Base-by-base conservation (phyloP, 2,329 filamentous ascomycete genomes). In the Proliferodiscus dingleyae region DNA sequence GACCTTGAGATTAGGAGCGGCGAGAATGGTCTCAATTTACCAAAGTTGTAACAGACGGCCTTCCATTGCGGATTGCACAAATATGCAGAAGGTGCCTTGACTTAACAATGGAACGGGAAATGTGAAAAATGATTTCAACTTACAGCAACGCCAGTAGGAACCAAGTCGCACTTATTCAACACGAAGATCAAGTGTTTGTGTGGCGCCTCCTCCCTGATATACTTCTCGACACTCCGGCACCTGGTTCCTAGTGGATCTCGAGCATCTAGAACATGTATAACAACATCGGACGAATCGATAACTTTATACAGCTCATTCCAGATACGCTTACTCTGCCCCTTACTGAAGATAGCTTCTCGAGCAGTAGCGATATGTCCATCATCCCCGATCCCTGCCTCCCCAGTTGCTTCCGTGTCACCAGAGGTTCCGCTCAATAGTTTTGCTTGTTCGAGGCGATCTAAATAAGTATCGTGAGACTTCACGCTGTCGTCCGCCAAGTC, bases 21-120 rank as follows among this genome's bases (percentile, higher is more conserved):
- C 80, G 84, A 85, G 82, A 76, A 72, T 52, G 74, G 75, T 75
- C 75, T 96, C 74, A 68, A 83, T 98, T 80, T 97, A 84, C 93
- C 93, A 96, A 88, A 81, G 85, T 85, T 89, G 87, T 98, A 98
- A 98, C 93, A 94, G 90, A 88, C 78, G 71, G 70, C 74, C 80
- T 83, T 83, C 85, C 87, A 93, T 82, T 67, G 75, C 68, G 65
- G 71, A 67, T 64, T 74, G 70, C 68, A 72, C 65, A 66, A 63
- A 61, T 65, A 72, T 77, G 80, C 71, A 76, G 83, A 81, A 78
- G 79, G 75, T 74, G 80, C 74, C 83, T 85, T 87, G 87, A 94
- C 91, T 93, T 94, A 89, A 93, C 89, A 71, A 75, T 60, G 55
- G 59, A 64, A 61, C 49, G 38, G 44, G 46, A 39, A 47, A 41